Evolutionary conservation across 2,329 filamentous ascomycete genomes (phyloP), one percentile per base, ranked within the genome.

Genomic region (Colletotrichum higginsianum): DNA sequence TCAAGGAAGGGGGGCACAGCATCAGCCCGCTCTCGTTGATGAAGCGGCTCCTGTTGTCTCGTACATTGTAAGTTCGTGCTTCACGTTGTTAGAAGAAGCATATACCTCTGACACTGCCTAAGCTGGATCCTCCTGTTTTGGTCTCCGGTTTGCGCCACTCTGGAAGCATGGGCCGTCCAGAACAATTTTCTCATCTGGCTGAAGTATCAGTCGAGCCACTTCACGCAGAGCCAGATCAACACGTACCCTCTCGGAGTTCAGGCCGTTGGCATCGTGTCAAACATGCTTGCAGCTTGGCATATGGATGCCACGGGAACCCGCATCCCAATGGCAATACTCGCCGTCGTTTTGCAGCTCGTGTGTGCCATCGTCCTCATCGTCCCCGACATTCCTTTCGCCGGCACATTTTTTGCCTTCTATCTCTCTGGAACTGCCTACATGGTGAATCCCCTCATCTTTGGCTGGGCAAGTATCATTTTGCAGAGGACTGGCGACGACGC

Each of bases 171-270:
- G 47, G 68, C 74, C 13, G 66, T 74, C 2, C 75, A 76, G 66
- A 76, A 74, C 21, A 76, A 76, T 52, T 78, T 79, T 67, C 68
- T 80, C 1, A 73, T 80, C 18, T 80, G 76, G 75, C 76, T 80
- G 64, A 78, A 78, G 61, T 72, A 72, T 53, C 76, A 73, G 16
- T 75, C 73, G 4, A 46, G 50, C 4, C 61, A 69, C n/a, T 78
- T 77, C 40, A 73, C 80, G 6, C 76, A 78, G 1, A 75, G 75
- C 15, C 76, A 81, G 16, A 81, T 78, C 23, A 83, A 81, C 18
- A 82, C 79, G 0, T 83, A 83, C 44, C 81, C 81, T 1, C 74
- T 83, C 1, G 81, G 80, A 1, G 78, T 83, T 3, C 81, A 82
- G 42, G 78, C 80, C 4, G 77, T 82, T 2, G 81, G 79, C 8